Percentiles rank a stretch among this genome's conserved stretches.
These are phyloP conservation scores for Neurospora discreta DNA, from an alignment of 495 filamentous ascomycete genomes.

Conservation along the genomic window DNA sequence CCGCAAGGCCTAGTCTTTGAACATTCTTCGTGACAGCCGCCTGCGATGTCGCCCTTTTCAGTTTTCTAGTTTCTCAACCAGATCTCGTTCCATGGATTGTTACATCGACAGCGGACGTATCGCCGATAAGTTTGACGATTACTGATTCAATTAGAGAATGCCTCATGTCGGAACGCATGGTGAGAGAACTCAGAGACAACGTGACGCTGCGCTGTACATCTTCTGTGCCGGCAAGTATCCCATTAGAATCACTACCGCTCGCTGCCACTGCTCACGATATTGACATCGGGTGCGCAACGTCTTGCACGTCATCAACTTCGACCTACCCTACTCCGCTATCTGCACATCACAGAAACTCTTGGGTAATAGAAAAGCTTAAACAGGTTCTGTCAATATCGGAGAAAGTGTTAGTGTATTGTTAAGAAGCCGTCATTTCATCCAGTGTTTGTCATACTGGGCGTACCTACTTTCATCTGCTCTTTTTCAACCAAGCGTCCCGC, in stretches of 20 bases:
- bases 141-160: constrained; percentile 48
- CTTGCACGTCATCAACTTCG: constrained; percentile 87
- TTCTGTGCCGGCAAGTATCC: constrained; percentile 66
- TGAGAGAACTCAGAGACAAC: constrained; percentile 79
- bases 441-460: background rate
- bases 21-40: constrained; percentile 48
- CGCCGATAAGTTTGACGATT: constrained; percentile 77
- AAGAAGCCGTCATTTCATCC: background rate
- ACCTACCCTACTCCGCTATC: constrained; percentile 47
- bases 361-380: background rate
- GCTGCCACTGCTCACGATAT: constrained; percentile 76
- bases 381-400: background rate
- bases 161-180: constrained; percentile 34
- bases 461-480: background rate
- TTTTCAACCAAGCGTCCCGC: background rate
- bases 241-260: constrained; percentile 52
- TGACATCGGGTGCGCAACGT: constrained; percentile 63
- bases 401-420: background rate
- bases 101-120: constrained; percentile 72
- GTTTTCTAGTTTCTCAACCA: constrained; percentile 35
- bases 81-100: constrained; percentile 36
- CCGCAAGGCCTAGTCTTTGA: constrained; percentile 28
- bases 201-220: constrained; percentile 81
- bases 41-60: constrained; percentile 34
- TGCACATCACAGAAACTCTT: background rate